Percentiles rank a stretch among this genome's conserved stretches.
phyloP scores from a whole-genome alignment of 192 early-diverging fungal genomes.

The Funneliformis geosporum region DNA sequence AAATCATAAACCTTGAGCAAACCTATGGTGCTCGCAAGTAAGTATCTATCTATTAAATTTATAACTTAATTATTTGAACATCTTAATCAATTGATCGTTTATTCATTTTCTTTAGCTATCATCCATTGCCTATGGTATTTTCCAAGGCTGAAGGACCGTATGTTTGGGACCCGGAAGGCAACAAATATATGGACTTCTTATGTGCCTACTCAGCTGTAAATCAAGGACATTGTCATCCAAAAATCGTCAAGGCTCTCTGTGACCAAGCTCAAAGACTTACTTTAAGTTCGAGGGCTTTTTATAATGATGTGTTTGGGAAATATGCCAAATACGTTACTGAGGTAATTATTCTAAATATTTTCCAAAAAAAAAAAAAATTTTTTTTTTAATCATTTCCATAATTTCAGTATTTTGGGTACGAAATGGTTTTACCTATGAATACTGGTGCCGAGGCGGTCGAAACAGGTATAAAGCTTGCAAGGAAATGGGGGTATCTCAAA shows the following conservation, averaged over 20 bases:
- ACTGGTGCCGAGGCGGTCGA: slow-evolving; percentile 99
- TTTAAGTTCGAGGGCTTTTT: slow-evolving; percentile 93
- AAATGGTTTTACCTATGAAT: slow-evolving; percentile 99
- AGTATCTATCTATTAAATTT: slow-evolving; percentile 33
- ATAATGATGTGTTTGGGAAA: slow-evolving; percentile 90
- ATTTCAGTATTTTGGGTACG: slow-evolving; percentile 81
- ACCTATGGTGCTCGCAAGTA: slow-evolving; percentile 94
- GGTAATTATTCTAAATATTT: slow-evolving; percentile 42
- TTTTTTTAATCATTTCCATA: background rate
- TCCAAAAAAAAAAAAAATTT: too few species aligned
- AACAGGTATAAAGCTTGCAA: slow-evolving; percentile 96
- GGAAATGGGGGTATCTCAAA: slow-evolving; percentile 94
- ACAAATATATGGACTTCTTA: slow-evolving; percentile 86
- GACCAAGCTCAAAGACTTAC: slow-evolving; percentile 86
- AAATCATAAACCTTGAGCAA: slow-evolving; percentile 78
- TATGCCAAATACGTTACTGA: slow-evolving; percentile 91
- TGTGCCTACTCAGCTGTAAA: slow-evolving; percentile 85
- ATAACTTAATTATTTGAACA: background rate
- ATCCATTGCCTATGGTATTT: slow-evolving; percentile 95
- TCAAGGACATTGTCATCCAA: slow-evolving; percentile 95
- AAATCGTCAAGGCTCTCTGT: slow-evolving; percentile 86
- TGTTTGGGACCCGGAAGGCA: slow-evolving; percentile 94
- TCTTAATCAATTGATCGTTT: background rate
- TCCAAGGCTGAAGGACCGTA: slow-evolving; percentile 81
- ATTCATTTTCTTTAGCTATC: slow-evolving; percentile 64